Conservation (phyloP, 768 basidiomycete species). For the Suillus americanus region DNA sequence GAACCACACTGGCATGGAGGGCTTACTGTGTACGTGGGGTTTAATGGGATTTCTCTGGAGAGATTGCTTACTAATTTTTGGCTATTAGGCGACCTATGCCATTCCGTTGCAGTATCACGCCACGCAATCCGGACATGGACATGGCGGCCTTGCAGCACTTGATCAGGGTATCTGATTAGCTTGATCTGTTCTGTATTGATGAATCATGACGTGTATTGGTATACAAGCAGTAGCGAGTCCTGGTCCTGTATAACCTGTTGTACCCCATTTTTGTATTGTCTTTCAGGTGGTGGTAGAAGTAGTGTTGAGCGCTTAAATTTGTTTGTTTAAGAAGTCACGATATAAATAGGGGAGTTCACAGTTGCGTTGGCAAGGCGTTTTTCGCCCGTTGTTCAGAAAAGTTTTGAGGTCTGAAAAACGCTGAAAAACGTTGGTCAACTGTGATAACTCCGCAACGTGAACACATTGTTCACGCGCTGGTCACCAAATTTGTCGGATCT, state of each 20-base stretch:
- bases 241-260: background rate
- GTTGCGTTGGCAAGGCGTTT: background rate
- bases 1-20: slow-evolving; percentile 5
- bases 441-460: too few species aligned
- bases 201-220: background rate
- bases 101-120: slow-evolving; percentile 8
- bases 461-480: too few species aligned
- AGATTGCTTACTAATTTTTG: background rate
- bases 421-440: too few species aligned
- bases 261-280: background rate
- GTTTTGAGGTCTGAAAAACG: background rate
- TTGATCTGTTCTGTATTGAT: background rate
- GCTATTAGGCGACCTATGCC: slow-evolving; percentile 1
- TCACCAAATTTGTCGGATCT: too few species aligned
- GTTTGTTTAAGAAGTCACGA: too few species aligned
- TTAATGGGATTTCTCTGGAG: background rate
- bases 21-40: background rate
- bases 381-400: background rate
- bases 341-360: background rate
- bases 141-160: background rate
- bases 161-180: background rate
- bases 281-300: background rate
- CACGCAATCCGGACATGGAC: slow-evolving; percentile 4
- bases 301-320: too few species aligned
- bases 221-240: background rate